Evolutionary conservation across 2,329 filamentous ascomycete genomes (phyloP).

Genomic region (Domatiomyces globalis): DNA sequence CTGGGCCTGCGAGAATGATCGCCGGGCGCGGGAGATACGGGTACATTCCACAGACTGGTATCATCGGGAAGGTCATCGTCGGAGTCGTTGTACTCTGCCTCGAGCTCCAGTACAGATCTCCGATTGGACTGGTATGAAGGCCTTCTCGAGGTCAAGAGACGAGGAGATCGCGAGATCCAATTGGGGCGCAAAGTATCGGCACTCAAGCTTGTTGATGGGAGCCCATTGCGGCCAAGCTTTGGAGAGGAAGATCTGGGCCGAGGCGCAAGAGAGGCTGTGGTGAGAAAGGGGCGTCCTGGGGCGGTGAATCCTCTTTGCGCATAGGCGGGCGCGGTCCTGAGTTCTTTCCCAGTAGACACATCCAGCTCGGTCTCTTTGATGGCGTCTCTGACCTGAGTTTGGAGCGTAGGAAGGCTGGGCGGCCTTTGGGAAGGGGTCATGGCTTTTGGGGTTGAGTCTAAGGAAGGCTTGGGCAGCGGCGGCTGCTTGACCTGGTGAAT

Average conservation of each 20-base stretch:
- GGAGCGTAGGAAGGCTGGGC: conserved; percentile 1
- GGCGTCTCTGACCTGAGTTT: conserved; percentile 5
- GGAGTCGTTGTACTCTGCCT: conserved; percentile 37
- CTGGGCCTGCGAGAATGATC: conserved; percentile 27
- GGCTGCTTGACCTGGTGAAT: conserved; percentile 7
- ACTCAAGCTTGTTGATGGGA: conserved; percentile 5
- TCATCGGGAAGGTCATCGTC: conserved; percentile 38
- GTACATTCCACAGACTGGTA: conserved; percentile 37
- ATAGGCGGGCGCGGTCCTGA: neutral
- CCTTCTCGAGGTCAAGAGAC: conserved; percentile 19
- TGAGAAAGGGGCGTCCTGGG: conserved; percentile 6
- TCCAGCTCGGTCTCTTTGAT: conserved; percentile 1
- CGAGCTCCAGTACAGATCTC: conserved; percentile 35
- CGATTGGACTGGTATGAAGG: conserved; percentile 29
- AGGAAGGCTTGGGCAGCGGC: conserved; percentile 3
- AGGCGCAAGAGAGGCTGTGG: neutral
- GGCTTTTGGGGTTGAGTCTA: neutral
- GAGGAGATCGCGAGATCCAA: conserved; percentile 9
- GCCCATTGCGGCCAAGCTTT: conserved; percentile 5
- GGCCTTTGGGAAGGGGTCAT: conserved; percentile 1
- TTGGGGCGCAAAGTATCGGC: conserved; percentile 9
- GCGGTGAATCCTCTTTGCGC: conserved; percentile 8
- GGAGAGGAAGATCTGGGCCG: conserved; percentile 13
- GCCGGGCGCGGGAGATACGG: conserved; percentile 32
- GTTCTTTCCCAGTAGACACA: neutral